Percentiles rank a stretch among this genome's conserved stretches.
Evolutionary conservation across 139 green algal genomes (phyloP).

Genomic region (Nannochloris sp.): DNA sequence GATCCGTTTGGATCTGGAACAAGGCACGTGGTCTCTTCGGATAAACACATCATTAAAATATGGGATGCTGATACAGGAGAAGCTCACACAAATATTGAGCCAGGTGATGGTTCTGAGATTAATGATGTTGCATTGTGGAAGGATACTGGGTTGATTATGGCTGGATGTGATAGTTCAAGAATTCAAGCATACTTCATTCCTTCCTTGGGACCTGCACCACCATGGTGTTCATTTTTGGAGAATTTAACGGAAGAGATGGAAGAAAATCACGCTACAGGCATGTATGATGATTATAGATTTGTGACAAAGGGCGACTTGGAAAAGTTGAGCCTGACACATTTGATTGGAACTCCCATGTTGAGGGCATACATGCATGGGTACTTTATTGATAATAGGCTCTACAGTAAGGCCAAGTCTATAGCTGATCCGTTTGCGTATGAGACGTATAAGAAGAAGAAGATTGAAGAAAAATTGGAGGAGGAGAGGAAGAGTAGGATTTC

Average conservation of each 20-base stretch:
- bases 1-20: constrained; percentile 3
- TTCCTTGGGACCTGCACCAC: constrained; percentile 77
- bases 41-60: constrained; percentile 80
- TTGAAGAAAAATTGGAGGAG: constrained; percentile 79
- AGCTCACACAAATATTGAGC: constrained; percentile 72
- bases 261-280: constrained; percentile 53
- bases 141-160: constrained; percentile 51
- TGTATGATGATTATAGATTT: constrained; percentile 96
- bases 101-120: constrained; percentile 58
- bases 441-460: constrained; percentile 67
- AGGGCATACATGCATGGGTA: constrained; percentile 98
- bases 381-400: constrained; percentile 92
- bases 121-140: constrained; percentile 81
- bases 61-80: constrained; percentile 58
- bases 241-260: constrained; percentile 95
- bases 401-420: constrained; percentile 58
- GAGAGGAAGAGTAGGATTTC: constrained; percentile 75
- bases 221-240: constrained; percentile 95
- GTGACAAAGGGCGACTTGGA: constrained; percentile 39
- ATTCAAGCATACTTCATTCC: constrained; percentile 88
- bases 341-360: constrained; percentile 87
- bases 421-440: constrained; percentile 85
- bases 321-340: constrained; percentile 80
- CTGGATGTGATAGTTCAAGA: constrained; percentile 51
- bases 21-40: constrained; percentile 65